phyloP scores from a whole-genome alignment of 1,139 yeast genomes.

The Yamadazyma oceani region DNA sequence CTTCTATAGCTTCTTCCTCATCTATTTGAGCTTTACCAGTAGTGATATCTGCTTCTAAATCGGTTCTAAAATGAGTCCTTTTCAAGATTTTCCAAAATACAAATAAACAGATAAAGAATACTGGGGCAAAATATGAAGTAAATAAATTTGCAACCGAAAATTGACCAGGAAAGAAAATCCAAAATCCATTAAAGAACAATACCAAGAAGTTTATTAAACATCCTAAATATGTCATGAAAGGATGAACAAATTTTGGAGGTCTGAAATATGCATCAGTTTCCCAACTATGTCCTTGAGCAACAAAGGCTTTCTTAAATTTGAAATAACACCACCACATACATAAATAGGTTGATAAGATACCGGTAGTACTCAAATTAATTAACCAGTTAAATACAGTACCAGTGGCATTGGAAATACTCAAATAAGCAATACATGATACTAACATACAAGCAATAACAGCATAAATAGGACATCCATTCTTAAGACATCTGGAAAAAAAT shows the following conservation, averaged over 20 bases:
- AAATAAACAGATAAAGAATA: slow-evolving; percentile 26
- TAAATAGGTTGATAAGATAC: slow-evolving; percentile 52
- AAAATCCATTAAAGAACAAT: slow-evolving; percentile 40
- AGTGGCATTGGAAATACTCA: slow-evolving; percentile 28
- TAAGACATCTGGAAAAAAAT: slow-evolving; percentile 32
- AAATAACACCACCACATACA: slow-evolving; percentile 50
- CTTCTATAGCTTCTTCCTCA: slow-evolving; percentile 31
- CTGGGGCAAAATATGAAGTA: slow-evolving; percentile 44
- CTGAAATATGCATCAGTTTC: slow-evolving; percentile 23
- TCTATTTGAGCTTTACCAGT: slow-evolving; percentile 39
- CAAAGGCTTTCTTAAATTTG: slow-evolving; percentile 34
- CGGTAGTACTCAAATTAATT: slow-evolving; percentile 47
- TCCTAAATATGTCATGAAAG: slow-evolving; percentile 36
- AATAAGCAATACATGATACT: slow-evolving; percentile 29
- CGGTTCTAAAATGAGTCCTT: slow-evolving; percentile 32
- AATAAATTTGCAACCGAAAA: slow-evolving; percentile 36
- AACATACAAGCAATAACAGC: slow-evolving; percentile 26
- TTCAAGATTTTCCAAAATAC: slow-evolving; percentile 37
- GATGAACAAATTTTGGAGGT: slow-evolving; percentile 31
- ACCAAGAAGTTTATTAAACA: slow-evolving; percentile 25
- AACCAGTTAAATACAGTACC: slow-evolving; percentile 40
- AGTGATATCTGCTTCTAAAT: slow-evolving; percentile 35
- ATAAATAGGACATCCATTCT: slow-evolving; percentile 37
- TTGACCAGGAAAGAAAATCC: slow-evolving; percentile 43
- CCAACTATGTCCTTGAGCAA: slow-evolving; percentile 31